Percentiles rank a stretch among this genome's conserved stretches.
phyloP scores from a whole-genome alignment of 495 filamentous ascomycete species.

The Penicillium alfredii region DNA sequence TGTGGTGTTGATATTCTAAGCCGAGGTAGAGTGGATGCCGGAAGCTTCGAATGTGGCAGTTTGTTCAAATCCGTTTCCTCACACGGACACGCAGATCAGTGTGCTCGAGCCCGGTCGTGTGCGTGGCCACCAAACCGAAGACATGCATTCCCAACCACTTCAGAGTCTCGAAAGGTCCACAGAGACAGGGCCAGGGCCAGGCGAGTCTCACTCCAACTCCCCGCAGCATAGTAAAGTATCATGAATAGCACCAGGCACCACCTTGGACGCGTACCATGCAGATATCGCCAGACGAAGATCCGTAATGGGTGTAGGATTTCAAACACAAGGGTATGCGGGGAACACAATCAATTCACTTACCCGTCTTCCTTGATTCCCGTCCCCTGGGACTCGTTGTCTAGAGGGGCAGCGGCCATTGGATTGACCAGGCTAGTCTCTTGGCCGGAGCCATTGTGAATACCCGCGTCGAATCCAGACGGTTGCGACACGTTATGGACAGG shows the following conservation, averaged over 20 bases:
- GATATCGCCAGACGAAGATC: constrained; percentile 1
- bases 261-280: constrained; percentile 2
- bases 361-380: constrained; percentile 95
- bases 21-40: no score
- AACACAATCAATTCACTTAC: constrained; percentile 59
- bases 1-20: no score
- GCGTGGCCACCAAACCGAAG: neutral
- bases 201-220: neutral
- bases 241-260: constrained; percentile 15
- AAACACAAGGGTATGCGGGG: constrained; percentile 18
- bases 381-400: constrained; percentile 36
- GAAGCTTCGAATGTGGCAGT: no score
- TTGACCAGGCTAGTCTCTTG: constrained; percentile 43
- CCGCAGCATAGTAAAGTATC: constrained; percentile 4
- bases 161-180: neutral
- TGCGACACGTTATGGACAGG: constrained; percentile 27
- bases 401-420: constrained; percentile 25
- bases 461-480: constrained; percentile 42
- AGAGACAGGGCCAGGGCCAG: neutral
- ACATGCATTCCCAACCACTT: neutral
- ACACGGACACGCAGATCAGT: neutral
- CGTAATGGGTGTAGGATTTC: constrained; percentile 3
- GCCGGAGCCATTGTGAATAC: constrained; percentile 60
- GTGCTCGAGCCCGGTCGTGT: neutral
- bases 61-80: neutral